Base-by-base conservation (phyloP, 2,329 filamentous ascomycete genomes). In the Verticillium isaacii region DNA sequence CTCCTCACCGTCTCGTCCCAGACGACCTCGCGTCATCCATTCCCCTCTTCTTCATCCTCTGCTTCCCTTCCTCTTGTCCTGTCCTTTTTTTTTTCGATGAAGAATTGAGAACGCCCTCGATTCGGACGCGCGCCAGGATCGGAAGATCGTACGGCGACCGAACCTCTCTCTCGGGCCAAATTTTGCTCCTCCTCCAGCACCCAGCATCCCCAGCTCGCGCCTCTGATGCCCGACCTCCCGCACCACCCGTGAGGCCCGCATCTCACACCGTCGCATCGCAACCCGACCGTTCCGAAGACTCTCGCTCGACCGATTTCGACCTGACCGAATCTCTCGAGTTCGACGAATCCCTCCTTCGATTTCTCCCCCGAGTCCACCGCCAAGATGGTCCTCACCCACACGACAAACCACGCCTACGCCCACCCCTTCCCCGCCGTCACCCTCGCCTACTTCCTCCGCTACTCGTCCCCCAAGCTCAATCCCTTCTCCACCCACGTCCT, bases 361-460 rank as follows among this genome's bases (percentile, higher is more conserved):
- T 7, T 14, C 34, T 36, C 14, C 7, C 17, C 39, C 17, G 8
- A 17, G n/a, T 9, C 8, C 39, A 17, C 56, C 37, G 71, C 66
- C 70, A 82, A 72, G 61, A 87, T 87, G 85, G 85, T 87, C 66
- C 83, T 87, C 76, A 85, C 82, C 7, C 85, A 86, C 74, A 85
- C 84, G 60, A 87, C 85, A 69, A 86, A 84, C 76, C 89, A 91
- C 74, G 85, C 83, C 70, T 93, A 93, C 82, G 83, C 88, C 66
- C 92, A 94, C 76, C 89, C 90, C 57, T 94, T 94, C 79, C 88
- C 90, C 65, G 91, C 91, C 73, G 91, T 95, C 65, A 92, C 91
- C 57, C 88, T 95, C 74, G 91, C 91, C 78, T 95, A 92, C 83
- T 95, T 94, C 78, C 88, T 95, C 58, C 90, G 91, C 67, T 95